A percentile compares a stretch with the other conserved stretches of the same genome.
Conservation (phyloP, 148 eudicot species). For the Fagopyrum esculentum region DNA sequence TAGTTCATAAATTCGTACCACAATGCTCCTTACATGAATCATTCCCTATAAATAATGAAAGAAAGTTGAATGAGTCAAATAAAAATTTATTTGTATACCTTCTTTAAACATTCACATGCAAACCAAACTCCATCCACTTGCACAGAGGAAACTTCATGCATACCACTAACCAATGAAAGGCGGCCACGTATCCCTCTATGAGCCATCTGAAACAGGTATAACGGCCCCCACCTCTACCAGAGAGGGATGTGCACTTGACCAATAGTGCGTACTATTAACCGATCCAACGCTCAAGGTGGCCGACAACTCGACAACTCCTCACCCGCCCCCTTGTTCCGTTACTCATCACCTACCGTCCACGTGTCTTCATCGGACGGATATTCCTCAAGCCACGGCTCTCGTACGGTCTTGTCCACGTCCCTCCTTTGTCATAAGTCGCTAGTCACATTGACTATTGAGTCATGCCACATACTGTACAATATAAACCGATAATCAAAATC, state of each 20-base stretch:
- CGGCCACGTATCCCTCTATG: not conserved
- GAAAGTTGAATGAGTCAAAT: not conserved
- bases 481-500: too few relatives aligned
- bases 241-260: not conserved
- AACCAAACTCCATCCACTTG: not conserved
- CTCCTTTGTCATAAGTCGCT: not conserved
- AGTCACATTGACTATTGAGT: not conserved
- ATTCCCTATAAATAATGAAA: too few relatives aligned
- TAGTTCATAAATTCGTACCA: too few relatives aligned
- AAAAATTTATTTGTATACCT: too few relatives aligned
- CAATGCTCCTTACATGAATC: too few relatives aligned
- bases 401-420: slow-evolving; percentile 11
- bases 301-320: slow-evolving; percentile 7
- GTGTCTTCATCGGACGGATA: slow-evolving; percentile 1
- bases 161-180: not conserved
- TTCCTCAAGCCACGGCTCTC: not conserved
- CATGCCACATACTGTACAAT: not conserved
- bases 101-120: not conserved
- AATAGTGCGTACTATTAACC: not conserved
- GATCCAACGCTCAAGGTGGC: slow-evolving; percentile 2
- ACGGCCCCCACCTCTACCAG: not conserved
- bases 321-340: not conserved
- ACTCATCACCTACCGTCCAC: slow-evolving; percentile 5
- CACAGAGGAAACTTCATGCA: not conserved
- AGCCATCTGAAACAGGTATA: not conserved